Conservation (phyloP, 2,329 filamentous ascomycete genomes). For the Cyphellophora attinorum region DNA sequence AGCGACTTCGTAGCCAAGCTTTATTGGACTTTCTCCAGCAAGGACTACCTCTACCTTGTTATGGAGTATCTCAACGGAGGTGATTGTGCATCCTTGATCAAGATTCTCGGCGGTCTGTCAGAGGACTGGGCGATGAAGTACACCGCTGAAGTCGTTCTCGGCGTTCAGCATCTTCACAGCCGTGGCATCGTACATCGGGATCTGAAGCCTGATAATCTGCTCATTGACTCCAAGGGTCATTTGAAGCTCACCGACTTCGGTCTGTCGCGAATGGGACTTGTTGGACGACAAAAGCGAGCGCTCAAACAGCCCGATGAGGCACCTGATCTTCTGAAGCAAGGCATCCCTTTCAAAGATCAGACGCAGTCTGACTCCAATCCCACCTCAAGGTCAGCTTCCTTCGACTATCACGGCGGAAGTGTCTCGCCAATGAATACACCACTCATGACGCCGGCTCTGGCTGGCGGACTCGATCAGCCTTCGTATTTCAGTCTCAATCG, state of each 20-base stretch:
- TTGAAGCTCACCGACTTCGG: constrained; percentile 97
- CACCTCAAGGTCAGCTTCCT: constrained; percentile 86
- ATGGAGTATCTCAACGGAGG: constrained; percentile 99
- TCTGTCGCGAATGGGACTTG: constrained; percentile 89
- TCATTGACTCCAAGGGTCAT: constrained; percentile 95
- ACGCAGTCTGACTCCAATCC: constrained; percentile 73
- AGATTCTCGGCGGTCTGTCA: constrained; percentile 78
- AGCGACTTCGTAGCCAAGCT: constrained; percentile 98
- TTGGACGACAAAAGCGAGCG: constrained; percentile 91
- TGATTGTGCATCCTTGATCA: constrained; percentile 93
- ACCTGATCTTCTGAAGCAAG: constrained; percentile 88
- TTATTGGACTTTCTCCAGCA: constrained; percentile 99
- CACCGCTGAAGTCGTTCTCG: constrained; percentile 89
- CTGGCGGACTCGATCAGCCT: constrained; percentile 62
- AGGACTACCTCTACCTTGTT: constrained; percentile 94
- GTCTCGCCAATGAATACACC: constrained; percentile 79
- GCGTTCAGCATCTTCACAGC: constrained; percentile 89
- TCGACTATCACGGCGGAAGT: constrained; percentile 66
- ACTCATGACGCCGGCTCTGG: constrained; percentile 70
- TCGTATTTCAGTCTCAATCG: constrained; percentile 82
- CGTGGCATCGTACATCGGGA: constrained; percentile 94
- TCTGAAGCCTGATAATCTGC: constrained; percentile 89
- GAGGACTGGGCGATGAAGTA: constrained; percentile 99
- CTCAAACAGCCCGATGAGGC: constrained; percentile 68
- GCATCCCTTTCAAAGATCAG: constrained; percentile 63